These are phyloP conservation scores for Ustilago lituana DNA, from an alignment of 1,284 basidiomycete genomes.

Conservation along the genomic window DNA sequence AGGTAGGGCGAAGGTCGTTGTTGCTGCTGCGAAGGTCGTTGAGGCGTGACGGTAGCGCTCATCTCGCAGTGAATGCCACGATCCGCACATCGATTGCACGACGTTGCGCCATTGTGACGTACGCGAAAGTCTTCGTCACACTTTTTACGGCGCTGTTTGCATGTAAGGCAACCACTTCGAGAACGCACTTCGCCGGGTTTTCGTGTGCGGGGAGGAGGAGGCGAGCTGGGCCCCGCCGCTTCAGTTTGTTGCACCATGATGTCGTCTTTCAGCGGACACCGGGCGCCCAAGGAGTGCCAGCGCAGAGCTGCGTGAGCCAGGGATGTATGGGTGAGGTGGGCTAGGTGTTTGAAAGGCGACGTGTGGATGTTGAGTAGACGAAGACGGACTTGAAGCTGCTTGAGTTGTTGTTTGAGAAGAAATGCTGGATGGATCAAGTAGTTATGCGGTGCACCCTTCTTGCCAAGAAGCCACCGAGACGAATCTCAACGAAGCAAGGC, in stretches of 20 bases:
- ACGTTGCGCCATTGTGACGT: slow-evolving; percentile 34
- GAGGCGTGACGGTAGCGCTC: slow-evolving; percentile 20
- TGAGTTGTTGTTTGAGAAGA: too few relatives aligned
- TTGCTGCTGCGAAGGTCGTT: slow-evolving; percentile 12
- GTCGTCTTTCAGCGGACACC: too few relatives aligned
- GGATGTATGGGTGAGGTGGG: too few relatives aligned
- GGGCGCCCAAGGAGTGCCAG: too few relatives aligned
- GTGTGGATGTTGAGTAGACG: too few relatives aligned
- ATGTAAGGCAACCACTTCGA: slow-evolving; percentile 49
- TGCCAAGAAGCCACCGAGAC: too few relatives aligned
- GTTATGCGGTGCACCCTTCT: too few relatives aligned
- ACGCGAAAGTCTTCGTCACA: slow-evolving; percentile 51
- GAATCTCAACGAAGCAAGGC: too few relatives aligned
- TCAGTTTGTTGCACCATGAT: slow-evolving; percentile 11
- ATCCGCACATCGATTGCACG: slow-evolving; percentile 47
- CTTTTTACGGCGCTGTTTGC: slow-evolving; percentile 54
- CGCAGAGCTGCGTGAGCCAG: too few relatives aligned
- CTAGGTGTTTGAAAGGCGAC: too few relatives aligned
- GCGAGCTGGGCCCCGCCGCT: slow-evolving; percentile 21
- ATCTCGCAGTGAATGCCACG: slow-evolving; percentile 45
- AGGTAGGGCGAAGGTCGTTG: slow-evolving; percentile 21
- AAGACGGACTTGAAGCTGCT: too few relatives aligned
- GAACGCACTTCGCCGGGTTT: slow-evolving; percentile 51
- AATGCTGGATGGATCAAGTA: too few relatives aligned
- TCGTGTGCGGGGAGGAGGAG: slow-evolving; percentile 27